A percentile compares a stretch with the other conserved stretches of the same genome.
These are phyloP conservation scores for Chlamydomonas sphaeroides DNA, from an alignment of 139 green algal species.

Conservation along the genomic window DNA sequence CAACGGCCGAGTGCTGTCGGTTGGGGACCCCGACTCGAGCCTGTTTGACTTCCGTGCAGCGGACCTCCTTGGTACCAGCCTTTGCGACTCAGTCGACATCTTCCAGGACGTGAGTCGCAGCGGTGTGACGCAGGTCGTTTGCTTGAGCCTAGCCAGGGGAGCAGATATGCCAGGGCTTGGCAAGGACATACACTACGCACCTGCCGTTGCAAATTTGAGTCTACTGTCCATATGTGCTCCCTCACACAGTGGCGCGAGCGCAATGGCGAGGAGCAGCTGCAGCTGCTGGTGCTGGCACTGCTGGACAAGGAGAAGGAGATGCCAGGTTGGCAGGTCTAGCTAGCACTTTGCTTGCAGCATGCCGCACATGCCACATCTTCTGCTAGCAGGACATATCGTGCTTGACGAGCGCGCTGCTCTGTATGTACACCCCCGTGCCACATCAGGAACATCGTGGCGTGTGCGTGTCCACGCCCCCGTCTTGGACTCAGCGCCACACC, in stretches of 20 bases:
- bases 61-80: not conserved
- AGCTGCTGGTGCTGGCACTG: conserved; percentile 36
- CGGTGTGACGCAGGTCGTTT: too few species aligned
- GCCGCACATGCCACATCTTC: too few species aligned
- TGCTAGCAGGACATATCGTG: too few species aligned
- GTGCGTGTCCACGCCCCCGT: not conserved
- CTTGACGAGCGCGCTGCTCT: not conserved
- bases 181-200: not conserved
- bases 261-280: not conserved
- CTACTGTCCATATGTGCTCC: too few species aligned
- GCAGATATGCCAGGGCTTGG: too few species aligned
- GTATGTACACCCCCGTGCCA: not conserved
- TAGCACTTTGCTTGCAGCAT: too few species aligned
- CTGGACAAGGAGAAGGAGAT: conserved; percentile 38
- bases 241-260: not conserved
- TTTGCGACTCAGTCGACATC: conserved; percentile 40
- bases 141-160: too few species aligned
- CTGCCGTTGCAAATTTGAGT: not conserved
- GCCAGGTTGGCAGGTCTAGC: not conserved
- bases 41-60: conserved; percentile 12
- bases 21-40: not conserved
- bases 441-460: not conserved
- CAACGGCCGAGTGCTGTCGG: not conserved
- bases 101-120: not conserved
- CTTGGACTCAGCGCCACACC: not conserved